Evolutionary conservation across 2,329 filamentous ascomycete species (phyloP).

Genomic region (Dothistroma septosporum): DNA sequence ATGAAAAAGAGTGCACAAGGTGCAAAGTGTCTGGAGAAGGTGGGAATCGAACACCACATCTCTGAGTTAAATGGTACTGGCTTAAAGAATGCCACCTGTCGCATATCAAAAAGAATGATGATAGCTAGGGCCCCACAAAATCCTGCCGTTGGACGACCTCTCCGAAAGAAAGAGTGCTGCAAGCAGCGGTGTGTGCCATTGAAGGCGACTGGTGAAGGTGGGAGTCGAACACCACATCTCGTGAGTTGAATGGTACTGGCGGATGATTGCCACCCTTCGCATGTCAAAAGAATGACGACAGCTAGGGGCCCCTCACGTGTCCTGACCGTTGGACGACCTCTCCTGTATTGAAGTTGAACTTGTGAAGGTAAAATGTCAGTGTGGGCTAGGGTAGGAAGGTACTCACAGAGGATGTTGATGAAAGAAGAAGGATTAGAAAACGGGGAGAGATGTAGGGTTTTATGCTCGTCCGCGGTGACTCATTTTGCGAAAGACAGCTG

Average conservation of each 20-base stretch:
- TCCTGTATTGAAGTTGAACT: background rate
- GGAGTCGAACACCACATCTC: background rate
- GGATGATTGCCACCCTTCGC: background rate
- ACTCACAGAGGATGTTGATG: background rate
- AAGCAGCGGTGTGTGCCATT: background rate
- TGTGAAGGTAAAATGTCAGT: background rate
- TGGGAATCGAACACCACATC: background rate
- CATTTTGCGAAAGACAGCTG: background rate
- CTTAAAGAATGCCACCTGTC: background rate
- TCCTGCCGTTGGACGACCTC: background rate
- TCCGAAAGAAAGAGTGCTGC: background rate
- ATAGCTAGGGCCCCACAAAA: background rate
- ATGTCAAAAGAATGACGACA: background rate
- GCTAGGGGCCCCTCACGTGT: background rate
- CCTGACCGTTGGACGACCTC: background rate
- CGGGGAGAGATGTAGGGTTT: background rate
- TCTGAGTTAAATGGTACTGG: background rate
- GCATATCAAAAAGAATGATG: background rate
- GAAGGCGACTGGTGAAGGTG: background rate
- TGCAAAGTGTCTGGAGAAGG: background rate
- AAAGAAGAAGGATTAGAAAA: background rate
- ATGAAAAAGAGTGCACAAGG: background rate
- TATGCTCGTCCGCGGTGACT: background rate
- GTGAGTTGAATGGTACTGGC: background rate
- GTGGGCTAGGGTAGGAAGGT: background rate